Percentiles rank a stretch among this genome's conserved stretches.
Evolutionary conservation across 2,329 filamentous ascomycete genomes (phyloP).

Genomic region (Fusarium udum): DNA sequence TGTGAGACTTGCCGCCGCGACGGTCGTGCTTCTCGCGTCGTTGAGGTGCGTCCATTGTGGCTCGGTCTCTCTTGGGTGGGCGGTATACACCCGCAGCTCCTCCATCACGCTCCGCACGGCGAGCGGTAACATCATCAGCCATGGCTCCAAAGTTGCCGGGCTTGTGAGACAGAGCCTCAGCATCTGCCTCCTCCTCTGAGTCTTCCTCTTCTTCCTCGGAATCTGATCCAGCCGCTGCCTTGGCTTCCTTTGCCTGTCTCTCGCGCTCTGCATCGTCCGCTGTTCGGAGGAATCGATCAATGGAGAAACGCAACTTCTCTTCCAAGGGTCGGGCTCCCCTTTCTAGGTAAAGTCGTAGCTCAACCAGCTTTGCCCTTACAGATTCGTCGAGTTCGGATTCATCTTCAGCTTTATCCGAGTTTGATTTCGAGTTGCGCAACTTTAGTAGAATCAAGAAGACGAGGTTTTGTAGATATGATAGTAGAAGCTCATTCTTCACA

Average conservation of each 20-base stretch:
- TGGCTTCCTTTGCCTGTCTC: slow-evolving; percentile 48
- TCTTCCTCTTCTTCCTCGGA: slow-evolving; percentile 47
- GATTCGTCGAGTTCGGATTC: slow-evolving; percentile 65
- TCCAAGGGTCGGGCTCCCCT: slow-evolving; percentile 92
- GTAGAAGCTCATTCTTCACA: slow-evolving; percentile 94
- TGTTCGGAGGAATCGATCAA: slow-evolving; percentile 91
- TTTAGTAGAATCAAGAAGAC: slow-evolving; percentile 88
- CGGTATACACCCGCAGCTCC: slow-evolving; percentile 78
- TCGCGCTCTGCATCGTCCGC: slow-evolving; percentile 75
- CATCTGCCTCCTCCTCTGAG: slow-evolving; percentile 51
- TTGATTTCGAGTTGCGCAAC: slow-evolving; percentile 65
- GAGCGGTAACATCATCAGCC: slow-evolving; percentile 47
- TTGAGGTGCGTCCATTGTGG: slow-evolving; percentile 79
- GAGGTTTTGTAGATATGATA: slow-evolving; percentile 94
- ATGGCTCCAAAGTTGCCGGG: slow-evolving; percentile 44
- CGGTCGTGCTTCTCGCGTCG: slow-evolving; percentile 67
- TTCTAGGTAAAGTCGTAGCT: slow-evolving; percentile 91
- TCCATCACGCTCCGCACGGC: slow-evolving; percentile 43
- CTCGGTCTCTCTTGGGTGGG: slow-evolving; percentile 87
- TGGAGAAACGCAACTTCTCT: slow-evolving; percentile 90
- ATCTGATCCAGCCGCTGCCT: slow-evolving; percentile 41
- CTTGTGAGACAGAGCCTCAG: slow-evolving; percentile 40
- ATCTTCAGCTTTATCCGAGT: slow-evolving; percentile 40
- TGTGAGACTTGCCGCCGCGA: slow-evolving; percentile 76
- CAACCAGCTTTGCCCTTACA: slow-evolving; percentile 86